A percentile compares a stretch with the other conserved stretches of the same genome.
Conservation (phyloP, 2,329 filamentous ascomycete species). For the Sphaerulina vaccinii region DNA sequence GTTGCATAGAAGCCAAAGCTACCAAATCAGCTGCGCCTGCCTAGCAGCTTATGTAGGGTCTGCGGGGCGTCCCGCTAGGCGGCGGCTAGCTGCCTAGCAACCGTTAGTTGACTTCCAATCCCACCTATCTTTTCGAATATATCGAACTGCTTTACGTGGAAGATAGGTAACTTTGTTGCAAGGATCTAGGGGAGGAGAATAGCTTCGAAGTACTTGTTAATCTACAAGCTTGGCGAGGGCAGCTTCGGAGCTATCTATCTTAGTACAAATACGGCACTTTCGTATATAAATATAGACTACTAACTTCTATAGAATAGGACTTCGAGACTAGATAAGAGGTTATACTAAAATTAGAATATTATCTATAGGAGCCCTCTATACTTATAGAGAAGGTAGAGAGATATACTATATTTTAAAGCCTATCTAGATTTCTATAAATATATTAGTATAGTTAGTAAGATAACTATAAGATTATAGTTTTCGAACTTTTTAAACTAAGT, state of each 20-base stretch:
- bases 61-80: background rate
- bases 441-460: conserved; percentile 25
- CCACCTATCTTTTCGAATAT: background rate
- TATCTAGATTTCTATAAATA: conserved; percentile 22
- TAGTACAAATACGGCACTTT: conserved; percentile 4
- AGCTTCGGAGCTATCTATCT: conserved; percentile 9
- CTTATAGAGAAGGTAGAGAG: conserved; percentile 22
- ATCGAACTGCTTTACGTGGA: conserved; percentile 2
- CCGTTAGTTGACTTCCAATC: conserved; percentile 2
- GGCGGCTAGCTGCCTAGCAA: background rate
- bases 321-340: conserved; percentile 7
- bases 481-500: conserved; percentile 28
- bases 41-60: background rate
- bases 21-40: background rate
- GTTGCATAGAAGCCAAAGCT: conserved; percentile 2
- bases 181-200: conserved; percentile 1
- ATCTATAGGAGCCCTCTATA: background rate
- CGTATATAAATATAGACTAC: background rate
- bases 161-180: conserved; percentile 1
- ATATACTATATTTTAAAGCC: conserved; percentile 18
- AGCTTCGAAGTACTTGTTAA: conserved; percentile 1
- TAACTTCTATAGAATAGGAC: conserved; percentile 8
- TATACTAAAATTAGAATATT: conserved; percentile 12
- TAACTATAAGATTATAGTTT: conserved; percentile 27
- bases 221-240: conserved; percentile 11